Percentiles rank a stretch among this genome's conserved stretches.
These are phyloP conservation scores for Hydnomerulius pinastri DNA, from an alignment of 768 basidiomycete species.

Conservation along the genomic window DNA sequence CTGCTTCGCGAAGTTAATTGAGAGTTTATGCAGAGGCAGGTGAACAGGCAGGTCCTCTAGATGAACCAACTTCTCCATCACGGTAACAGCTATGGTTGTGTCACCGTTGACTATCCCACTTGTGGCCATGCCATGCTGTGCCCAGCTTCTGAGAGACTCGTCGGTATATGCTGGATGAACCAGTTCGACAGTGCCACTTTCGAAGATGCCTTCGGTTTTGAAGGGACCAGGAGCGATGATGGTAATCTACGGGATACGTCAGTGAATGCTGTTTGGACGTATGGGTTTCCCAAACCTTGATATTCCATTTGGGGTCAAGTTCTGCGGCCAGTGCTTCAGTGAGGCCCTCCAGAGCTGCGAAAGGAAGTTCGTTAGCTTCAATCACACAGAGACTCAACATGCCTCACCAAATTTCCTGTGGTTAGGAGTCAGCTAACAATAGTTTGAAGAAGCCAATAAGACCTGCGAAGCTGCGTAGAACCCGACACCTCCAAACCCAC, in stretches of 20 bases:
- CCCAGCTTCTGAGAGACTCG: not conserved
- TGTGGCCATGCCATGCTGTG: not conserved
- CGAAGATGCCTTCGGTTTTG: not conserved
- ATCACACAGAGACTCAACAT: too few relatives aligned
- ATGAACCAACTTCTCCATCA: conserved; percentile 9
- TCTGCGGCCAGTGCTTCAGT: too few relatives aligned
- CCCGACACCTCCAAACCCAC: too few relatives aligned
- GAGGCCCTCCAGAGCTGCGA: too few relatives aligned
- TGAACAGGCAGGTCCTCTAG: conserved; percentile 7
- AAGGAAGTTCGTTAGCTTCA: too few relatives aligned
- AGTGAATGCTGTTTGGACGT: too few relatives aligned
- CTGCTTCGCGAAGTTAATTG: not conserved
- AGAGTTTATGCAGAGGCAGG: conserved; percentile 1
- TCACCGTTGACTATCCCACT: not conserved
- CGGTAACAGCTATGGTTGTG: conserved; percentile 1
- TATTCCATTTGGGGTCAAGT: too few relatives aligned
- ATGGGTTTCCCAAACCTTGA: too few relatives aligned
- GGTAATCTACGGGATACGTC: conserved; percentile 5
- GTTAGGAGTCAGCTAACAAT: too few relatives aligned
- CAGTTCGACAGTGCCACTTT: not conserved
- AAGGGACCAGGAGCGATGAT: conserved; percentile 9
- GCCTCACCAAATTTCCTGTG: too few relatives aligned
- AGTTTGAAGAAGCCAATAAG: too few relatives aligned
- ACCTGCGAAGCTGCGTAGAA: too few relatives aligned
- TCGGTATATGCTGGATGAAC: conserved; percentile 5